phyloP scores from a whole-genome alignment of 1,284 basidiomycete genomes.

The Phlebopus sp. region DNA sequence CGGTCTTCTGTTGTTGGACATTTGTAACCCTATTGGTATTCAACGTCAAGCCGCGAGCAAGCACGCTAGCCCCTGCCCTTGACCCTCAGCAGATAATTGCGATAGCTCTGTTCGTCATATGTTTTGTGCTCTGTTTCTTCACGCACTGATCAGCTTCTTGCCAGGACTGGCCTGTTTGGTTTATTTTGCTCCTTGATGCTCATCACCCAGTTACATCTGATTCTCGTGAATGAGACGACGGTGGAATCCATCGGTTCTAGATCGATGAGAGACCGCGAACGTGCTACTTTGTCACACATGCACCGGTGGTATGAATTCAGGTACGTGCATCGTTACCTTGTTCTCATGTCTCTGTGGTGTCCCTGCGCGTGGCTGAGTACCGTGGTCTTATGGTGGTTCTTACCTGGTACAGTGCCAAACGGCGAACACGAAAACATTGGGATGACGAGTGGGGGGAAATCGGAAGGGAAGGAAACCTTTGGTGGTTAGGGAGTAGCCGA shows the following conservation, averaged over 20 bases:
- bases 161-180: constrained; percentile 51
- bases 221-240: constrained; percentile 69
- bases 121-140: not conserved
- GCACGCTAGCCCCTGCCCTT: constrained; percentile 10
- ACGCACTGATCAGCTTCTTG: constrained; percentile 10
- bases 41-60: constrained; percentile 30
- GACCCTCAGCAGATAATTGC: constrained; percentile 31
- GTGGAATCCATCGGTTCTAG: constrained; percentile 68
- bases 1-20: constrained; percentile 48
- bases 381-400: not conserved
- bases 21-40: constrained; percentile 47
- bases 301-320: constrained; percentile 47
- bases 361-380: no score
- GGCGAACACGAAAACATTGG: constrained; percentile 51
- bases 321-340: constrained; percentile 36
- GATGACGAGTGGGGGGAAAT: constrained; percentile 76
- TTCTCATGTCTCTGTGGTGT: not conserved
- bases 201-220: constrained; percentile 59
- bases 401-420: constrained; percentile 41
- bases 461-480: constrained; percentile 75
- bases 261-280: constrained; percentile 62
- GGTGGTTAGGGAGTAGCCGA: constrained; percentile 70
- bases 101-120: constrained; percentile 23
- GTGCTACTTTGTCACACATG: constrained; percentile 43
- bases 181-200: constrained; percentile 66